Evolutionary conservation across 805 yeast genomes (phyloP), one percentile per base, ranked within the genome.

Genomic region (Saccharomycopsis babjevae): DNA sequence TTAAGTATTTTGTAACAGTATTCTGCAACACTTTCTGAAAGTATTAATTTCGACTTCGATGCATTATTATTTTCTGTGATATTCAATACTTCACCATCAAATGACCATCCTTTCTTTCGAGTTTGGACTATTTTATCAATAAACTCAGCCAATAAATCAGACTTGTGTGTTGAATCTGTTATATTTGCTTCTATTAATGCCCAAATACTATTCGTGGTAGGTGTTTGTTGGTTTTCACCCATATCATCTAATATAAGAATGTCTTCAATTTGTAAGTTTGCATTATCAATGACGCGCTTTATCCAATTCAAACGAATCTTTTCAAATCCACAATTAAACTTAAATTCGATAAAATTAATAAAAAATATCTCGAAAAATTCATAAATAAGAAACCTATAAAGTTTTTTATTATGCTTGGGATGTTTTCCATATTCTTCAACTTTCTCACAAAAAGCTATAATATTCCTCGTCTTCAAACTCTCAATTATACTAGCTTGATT

Each of bases 361-460:
- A 78, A 62, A 57, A 77, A 73, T 52, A 72, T 69, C 68, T 77
- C 81, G 67, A 85, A 70, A 28, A 80, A 72, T 59, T 89, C 79
- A 68, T 85, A 90, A 18, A 82, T 79, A 67, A 83, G 86, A 67
- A 86, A 80, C 66, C 77, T 80, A 7, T 83, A 75, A 57, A 86
- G 71, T 68, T 86, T 86, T 67, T 43, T 32, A 8, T 59, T 36
- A 16, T 42, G n/a, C 25, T 42, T 28, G 32, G 18, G 16, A 18
- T n/a, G n/a, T 2, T 15, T 36, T 30, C 74, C 79, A 54, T 74
- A 76, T 59, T 73, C 78, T 59, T 72, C 70, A 2, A 55, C n/a
- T 43, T 28, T 43, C 18, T 20, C 57, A 25, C 28, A 22, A 46
- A 20, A 46, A 46, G 1, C 3, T 46, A 46, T 22, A 25, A 46